phyloP scores from a whole-genome alignment of 768 basidiomycete genomes.

The Auricularia heimuer region DNA sequence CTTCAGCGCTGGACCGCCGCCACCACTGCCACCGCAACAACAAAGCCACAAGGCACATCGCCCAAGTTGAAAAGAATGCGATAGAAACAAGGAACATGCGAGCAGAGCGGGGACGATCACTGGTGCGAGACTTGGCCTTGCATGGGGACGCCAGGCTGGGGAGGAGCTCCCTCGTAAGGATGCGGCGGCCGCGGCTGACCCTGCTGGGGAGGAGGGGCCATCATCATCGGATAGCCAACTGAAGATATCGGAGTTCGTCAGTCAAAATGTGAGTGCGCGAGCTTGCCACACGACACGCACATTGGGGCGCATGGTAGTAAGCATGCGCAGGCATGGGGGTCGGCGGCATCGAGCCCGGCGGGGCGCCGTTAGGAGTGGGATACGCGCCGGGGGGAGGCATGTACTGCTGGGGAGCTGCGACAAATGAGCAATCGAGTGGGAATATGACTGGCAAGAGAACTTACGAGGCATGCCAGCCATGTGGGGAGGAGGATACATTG shows the following conservation, averaged over 20 bases:
- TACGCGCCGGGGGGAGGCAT: constrained; percentile 77
- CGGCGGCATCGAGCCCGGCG: constrained; percentile 84
- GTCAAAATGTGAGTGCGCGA: constrained; percentile 17
- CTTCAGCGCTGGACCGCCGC: background rate
- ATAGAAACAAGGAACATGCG: constrained; percentile 1
- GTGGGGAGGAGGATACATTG: constrained; percentile 71
- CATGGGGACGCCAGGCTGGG: constrained; percentile 31
- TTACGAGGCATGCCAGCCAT: constrained; percentile 86
- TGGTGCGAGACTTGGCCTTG: constrained; percentile 1
- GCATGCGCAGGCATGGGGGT: constrained; percentile 82
- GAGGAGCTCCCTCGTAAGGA: constrained; percentile 61
- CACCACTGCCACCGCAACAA: background rate
- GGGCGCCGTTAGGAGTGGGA: constrained; percentile 70
- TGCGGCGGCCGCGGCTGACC: constrained; percentile 55
- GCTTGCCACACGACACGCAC: constrained; percentile 34
- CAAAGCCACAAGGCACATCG: background rate
- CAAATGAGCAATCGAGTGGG: constrained; percentile 8
- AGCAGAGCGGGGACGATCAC: background rate
- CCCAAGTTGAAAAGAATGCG: constrained; percentile 2
- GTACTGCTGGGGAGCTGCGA: constrained; percentile 58
- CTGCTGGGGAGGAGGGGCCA: constrained; percentile 56
- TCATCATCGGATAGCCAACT: constrained; percentile 93
- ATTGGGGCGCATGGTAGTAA: constrained; percentile 73
- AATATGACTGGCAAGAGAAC: background rate
- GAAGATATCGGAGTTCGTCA: constrained; percentile 12